A percentile compares a stretch with the other conserved stretches of the same genome.
These are phyloP conservation scores for Sporothrix schenckii DNA, from an alignment of 2,329 filamentous ascomycete species.

Conservation along the genomic window DNA sequence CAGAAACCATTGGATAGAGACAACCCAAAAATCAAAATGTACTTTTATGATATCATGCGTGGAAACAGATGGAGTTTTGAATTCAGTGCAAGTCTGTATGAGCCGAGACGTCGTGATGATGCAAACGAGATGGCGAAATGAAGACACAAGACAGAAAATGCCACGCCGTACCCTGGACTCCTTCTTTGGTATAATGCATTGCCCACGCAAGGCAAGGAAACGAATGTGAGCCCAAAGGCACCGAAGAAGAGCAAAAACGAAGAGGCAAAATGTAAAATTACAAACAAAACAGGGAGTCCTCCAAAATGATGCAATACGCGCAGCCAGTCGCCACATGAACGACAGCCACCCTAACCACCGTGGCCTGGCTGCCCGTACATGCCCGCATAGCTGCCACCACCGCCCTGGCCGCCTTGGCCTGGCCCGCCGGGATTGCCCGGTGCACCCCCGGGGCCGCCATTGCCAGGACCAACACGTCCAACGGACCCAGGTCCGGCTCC, in stretches of 20 bases:
- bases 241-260: background rate
- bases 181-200: background rate
- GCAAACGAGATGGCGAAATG: background rate
- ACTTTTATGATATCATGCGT: background rate
- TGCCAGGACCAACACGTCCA: background rate
- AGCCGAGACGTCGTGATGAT: background rate
- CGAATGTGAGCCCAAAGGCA: conserved; percentile 5
- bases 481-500: background rate
- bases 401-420: background rate
- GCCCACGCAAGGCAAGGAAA: background rate
- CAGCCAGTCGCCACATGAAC: background rate
- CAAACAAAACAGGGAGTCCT: background rate
- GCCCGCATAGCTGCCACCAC: conserved; percentile 23
- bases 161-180: background rate
- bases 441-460: background rate
- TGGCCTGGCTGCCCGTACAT: conserved; percentile 38
- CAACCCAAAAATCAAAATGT: background rate
- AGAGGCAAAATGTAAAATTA: background rate
- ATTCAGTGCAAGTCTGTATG: background rate
- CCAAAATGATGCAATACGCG: background rate
- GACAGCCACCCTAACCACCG: background rate
- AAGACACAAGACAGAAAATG: background rate
- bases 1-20: background rate
- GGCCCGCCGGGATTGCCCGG: background rate
- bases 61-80: background rate